Percentiles rank a stretch among this genome's conserved stretches.
phyloP scores from a whole-genome alignment of 495 filamentous ascomycete species.

The Hypomontagnella monticulosa region DNA sequence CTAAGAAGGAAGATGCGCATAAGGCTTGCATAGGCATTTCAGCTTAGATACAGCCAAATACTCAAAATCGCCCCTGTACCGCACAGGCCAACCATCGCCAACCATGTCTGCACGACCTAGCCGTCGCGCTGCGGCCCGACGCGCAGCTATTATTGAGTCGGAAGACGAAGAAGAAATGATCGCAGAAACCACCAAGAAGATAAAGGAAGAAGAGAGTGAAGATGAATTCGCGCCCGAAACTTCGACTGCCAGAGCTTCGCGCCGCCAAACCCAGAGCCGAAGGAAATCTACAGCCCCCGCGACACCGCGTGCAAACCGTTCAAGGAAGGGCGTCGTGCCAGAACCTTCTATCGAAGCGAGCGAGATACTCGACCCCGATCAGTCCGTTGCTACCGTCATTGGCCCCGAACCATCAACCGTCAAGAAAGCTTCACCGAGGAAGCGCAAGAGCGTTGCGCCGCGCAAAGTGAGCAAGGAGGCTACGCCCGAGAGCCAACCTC shows the following conservation, averaged over 20 bases:
- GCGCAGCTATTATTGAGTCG: slow-evolving; percentile 77
- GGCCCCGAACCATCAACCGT: slow-evolving; percentile 68
- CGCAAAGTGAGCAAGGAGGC: slow-evolving; percentile 53
- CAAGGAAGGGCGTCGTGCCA: slow-evolving; percentile 45
- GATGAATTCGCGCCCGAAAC: slow-evolving; percentile 85
- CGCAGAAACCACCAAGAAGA: slow-evolving; percentile 63
- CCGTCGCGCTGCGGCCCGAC: slow-evolving; percentile 74
- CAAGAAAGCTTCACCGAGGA: slow-evolving; percentile 70
- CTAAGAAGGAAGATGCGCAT: no score
- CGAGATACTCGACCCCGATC: slow-evolving; percentile 67
- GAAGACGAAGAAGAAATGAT: slow-evolving; percentile 75
- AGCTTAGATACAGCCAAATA: neutral
- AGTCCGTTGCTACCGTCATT: slow-evolving; percentile 57
- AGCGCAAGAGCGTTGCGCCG: slow-evolving; percentile 74
- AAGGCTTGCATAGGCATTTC: no score
- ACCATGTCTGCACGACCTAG: slow-evolving; percentile 75
- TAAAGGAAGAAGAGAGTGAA: slow-evolving; percentile 71
- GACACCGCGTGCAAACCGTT: slow-evolving; percentile 56
- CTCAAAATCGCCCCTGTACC: neutral
- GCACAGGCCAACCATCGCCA: neutral
- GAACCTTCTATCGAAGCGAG: slow-evolving; percentile 64
- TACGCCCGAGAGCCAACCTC: slow-evolving; percentile 63
- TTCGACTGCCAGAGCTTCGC: slow-evolving; percentile 45
- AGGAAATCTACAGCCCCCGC: slow-evolving; percentile 62
- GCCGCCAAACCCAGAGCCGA: slow-evolving; percentile 57